phyloP scores from a whole-genome alignment of 2,329 filamentous ascomycete species.

The Claviceps monticola region DNA sequence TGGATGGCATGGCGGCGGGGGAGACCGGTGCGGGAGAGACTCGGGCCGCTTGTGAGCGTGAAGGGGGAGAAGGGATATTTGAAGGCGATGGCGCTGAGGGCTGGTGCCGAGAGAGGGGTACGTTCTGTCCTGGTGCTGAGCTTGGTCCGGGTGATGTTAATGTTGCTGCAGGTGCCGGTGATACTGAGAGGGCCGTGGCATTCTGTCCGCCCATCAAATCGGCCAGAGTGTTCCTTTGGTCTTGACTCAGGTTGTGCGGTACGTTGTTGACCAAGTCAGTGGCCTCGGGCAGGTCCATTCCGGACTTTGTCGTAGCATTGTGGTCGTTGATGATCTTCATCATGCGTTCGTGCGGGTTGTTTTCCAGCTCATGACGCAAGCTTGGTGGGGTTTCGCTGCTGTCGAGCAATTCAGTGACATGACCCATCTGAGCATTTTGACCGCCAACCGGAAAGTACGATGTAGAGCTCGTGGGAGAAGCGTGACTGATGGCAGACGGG shows the following conservation, averaged over 20 bases:
- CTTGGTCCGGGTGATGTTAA: conserved; percentile 10
- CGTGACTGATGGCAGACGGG: conserved; percentile 16
- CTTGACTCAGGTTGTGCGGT: conserved; percentile 38
- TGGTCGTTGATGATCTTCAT: conserved; percentile 53
- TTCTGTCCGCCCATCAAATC: conserved; percentile 40
- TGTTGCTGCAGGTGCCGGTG: conserved; percentile 8
- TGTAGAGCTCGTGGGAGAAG: conserved; percentile 16
- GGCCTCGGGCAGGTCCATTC: conserved; percentile 39
- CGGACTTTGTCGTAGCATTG: conserved; percentile 37
- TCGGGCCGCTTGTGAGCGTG: conserved; percentile 6
- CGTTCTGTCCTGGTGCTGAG: background rate
- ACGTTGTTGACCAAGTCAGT: conserved; percentile 38
- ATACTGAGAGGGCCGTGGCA: conserved; percentile 9
- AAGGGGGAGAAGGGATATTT: conserved; percentile 8
- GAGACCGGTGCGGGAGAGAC: conserved; percentile 13
- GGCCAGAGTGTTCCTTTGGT: conserved; percentile 45
- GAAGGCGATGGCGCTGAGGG: conserved; percentile 12
- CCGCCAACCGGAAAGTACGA: conserved; percentile 14
- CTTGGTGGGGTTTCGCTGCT: conserved; percentile 34
- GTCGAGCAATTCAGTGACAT: conserved; percentile 49
- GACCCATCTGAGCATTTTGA: conserved; percentile 34
- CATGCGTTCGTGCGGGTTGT: conserved; percentile 46
- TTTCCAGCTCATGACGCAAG: conserved; percentile 41
- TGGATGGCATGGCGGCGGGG: conserved; percentile 19
- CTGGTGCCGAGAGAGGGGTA: conserved; percentile 8